Conservation (phyloP, 176 grass and related monocot genomes). For the Melocanna baccifera region DNA sequence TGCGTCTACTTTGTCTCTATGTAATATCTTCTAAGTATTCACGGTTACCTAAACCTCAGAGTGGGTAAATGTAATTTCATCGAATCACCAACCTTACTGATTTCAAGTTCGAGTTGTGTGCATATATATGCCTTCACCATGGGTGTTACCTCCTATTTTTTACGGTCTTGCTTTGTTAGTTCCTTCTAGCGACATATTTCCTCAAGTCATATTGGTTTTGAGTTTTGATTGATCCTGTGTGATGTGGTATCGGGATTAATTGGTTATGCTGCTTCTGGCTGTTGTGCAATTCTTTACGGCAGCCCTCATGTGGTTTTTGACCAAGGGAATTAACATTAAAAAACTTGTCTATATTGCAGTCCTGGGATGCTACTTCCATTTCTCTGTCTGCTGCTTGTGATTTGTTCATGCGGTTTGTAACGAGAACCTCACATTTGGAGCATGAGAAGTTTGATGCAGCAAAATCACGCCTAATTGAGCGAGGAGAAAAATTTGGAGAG, state of each 20-base stretch:
- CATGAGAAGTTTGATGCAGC: slow-evolving; percentile 94
- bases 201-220: background rate
- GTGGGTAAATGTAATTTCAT: background rate
- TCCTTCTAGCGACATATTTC: background rate
- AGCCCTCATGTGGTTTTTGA: background rate
- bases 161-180: background rate
- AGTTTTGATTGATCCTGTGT: background rate
- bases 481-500: slow-evolving; percentile 98
- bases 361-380: slow-evolving; percentile 92
- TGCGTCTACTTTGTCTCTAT: background rate
- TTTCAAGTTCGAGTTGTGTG: background rate
- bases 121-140: background rate
- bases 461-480: slow-evolving; percentile 82
- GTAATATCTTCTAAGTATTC: background rate
- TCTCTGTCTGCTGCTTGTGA: slow-evolving; percentile 91
- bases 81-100: background rate
- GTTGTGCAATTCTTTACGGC: background rate
- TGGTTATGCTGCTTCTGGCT: background rate
- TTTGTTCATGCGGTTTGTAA: slow-evolving; percentile 97
- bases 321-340: background rate
- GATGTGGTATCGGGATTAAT: background rate
- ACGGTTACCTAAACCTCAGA: background rate
- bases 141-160: background rate
- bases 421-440: slow-evolving; percentile 88
- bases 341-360: slow-evolving; percentile 44